phyloP scores from a whole-genome alignment of 2,329 filamentous ascomycete species.

The Arthrobotrys sphaeroides region DNA sequence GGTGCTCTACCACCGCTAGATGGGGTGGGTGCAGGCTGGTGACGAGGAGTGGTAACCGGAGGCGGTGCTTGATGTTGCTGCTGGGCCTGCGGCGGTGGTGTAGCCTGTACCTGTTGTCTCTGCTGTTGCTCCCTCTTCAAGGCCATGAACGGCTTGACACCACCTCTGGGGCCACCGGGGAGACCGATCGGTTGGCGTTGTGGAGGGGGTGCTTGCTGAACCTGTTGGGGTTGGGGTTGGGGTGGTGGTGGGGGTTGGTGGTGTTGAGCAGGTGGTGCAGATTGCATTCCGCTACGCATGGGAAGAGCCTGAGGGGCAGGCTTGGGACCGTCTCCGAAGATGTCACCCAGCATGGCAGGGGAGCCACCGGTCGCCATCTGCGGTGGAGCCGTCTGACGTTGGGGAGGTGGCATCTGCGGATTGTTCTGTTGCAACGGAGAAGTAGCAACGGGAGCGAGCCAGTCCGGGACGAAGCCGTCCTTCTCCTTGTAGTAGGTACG shows the following conservation, averaged over 20 bases:
- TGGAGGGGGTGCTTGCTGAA: constrained; percentile 24
- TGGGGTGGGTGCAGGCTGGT: not conserved
- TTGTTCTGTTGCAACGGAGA: constrained; percentile 8
- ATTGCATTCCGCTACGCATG: constrained; percentile 15
- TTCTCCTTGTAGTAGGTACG: constrained; percentile 50
- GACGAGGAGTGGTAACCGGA: not conserved
- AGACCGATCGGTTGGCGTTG: constrained; percentile 24
- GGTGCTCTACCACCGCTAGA: not conserved
- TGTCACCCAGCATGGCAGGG: constrained; percentile 39
- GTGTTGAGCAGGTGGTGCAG: constrained; percentile 28
- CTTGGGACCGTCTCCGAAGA: constrained; percentile 34
- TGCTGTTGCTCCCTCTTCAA: constrained; percentile 48
- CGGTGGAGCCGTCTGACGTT: constrained; percentile 1
- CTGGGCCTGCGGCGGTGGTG: constrained; percentile 35
- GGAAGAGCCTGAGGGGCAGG: constrained; percentile 12
- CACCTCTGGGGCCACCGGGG: constrained; percentile 30
- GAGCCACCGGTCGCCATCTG: constrained; percentile 21
- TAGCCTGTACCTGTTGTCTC: constrained; percentile 24
- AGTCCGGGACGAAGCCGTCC: constrained; percentile 51
- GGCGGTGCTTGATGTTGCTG: constrained; percentile 31
- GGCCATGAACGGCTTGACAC: constrained; percentile 44
- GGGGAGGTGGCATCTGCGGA: not conserved
- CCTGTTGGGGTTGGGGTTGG: constrained; percentile 16
- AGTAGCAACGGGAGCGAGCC: constrained; percentile 23
- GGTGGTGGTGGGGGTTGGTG: constrained; percentile 39